Base-by-base conservation (phyloP, 345 rosid species). In the Eucalyptus urophylla region DNA sequence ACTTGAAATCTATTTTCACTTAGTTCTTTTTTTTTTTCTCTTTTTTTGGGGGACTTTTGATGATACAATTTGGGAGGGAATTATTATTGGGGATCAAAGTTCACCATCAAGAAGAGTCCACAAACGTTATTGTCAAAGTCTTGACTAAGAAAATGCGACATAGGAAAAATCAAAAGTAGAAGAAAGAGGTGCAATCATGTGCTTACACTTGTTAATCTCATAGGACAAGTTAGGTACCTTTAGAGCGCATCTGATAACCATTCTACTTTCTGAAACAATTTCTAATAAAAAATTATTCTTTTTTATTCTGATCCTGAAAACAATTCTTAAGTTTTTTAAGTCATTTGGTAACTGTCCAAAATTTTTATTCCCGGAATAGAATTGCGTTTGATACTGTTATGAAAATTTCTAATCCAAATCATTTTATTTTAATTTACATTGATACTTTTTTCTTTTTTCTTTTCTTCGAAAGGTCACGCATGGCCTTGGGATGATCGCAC, bases 331-430 rank as follows among this genome's bases (percentile, higher is more conserved):
- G 49, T 5, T 11, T 49, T 49, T 49, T 49, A 49, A 11, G 13
- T 0, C 0, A 0, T 49, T 49, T 49, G 2, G 0, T 47, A 4
- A 49, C 1, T 4, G 0, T 49, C 1, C 1, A 49, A 49, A 49
- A 0, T 1, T 11, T 49, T 49, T 49, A 49, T 11, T 49, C 2
- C 0, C 14, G 14, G 2, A 49, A 49, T 49, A 12, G 0, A 49
- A 49, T 49, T 49, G 0, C 0, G 1, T 4, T 49, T 49, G 2
- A 5, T 49, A 49, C 2, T 0, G 5, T 49, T 49, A 2, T 49
- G 5, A 49, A 11, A 49, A 11, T 49, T 49, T 1, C 0, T 49
- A 49, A 49, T 49, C 14, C 2, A 49, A 49, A 49, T 49, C 14
- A 49, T 11, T 49, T 49, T 49, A 2, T 49, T 49, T 49, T 47